These are phyloP conservation scores for Decorospora gaudefroyi DNA, from an alignment of 2,329 filamentous ascomycete species.

Conservation along the genomic window DNA sequence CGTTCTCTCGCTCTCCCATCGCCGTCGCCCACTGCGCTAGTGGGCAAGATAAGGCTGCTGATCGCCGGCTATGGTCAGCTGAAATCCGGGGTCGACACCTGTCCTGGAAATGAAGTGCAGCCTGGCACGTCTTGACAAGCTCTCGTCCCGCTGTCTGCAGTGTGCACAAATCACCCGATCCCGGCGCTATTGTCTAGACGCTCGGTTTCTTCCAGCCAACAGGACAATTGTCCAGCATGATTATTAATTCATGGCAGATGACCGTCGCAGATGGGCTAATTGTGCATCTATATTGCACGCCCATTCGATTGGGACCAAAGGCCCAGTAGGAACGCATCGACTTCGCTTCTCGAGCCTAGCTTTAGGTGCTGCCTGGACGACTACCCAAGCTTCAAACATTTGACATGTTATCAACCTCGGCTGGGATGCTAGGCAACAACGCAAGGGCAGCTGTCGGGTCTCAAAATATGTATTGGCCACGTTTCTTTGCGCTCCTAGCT, in stretches of 20 bases:
- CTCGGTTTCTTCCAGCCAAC: constrained; percentile 9
- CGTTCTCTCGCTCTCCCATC: constrained; percentile 3
- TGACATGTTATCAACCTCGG: too few relatives aligned
- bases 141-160: constrained; percentile 19
- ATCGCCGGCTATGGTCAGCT: constrained; percentile 26
- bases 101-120: constrained; percentile 12
- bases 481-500: too few relatives aligned
- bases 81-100: constrained; percentile 22
- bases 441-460: too few relatives aligned
- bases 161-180: constrained; percentile 12
- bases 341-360: neutral
- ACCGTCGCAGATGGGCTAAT: constrained; percentile 5
- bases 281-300: constrained; percentile 1
- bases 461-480: too few relatives aligned
- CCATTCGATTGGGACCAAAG: neutral
- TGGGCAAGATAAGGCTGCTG: constrained; percentile 18
- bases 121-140: constrained; percentile 9
- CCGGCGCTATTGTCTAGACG: constrained; percentile 2
- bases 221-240: constrained; percentile 4
- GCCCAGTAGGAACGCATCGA: neutral
- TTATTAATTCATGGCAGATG: constrained; percentile 8
- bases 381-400: too few relatives aligned
- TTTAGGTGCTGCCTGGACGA: neutral
- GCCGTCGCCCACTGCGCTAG: constrained; percentile 15
- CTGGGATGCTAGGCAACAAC: too few relatives aligned